Conservation (phyloP, 1,139 yeast genomes). For the Hanseniaspora gamundiae region DNA sequence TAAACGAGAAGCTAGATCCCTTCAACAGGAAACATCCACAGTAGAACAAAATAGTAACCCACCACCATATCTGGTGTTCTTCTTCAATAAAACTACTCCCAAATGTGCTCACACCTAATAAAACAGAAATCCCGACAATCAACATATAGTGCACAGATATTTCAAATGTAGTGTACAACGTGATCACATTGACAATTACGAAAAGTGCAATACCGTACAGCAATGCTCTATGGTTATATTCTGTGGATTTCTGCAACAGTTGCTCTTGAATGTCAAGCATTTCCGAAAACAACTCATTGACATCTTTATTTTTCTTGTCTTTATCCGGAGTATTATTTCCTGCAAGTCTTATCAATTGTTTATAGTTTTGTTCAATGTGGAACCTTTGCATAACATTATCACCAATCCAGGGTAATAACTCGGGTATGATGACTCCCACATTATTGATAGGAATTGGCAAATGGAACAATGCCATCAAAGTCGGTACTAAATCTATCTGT, state of each 20-base stretch:
- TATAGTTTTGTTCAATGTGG: conserved; percentile 44
- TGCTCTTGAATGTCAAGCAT: conserved; percentile 40
- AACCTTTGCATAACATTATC: conserved; percentile 25
- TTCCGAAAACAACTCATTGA: conserved; percentile 28
- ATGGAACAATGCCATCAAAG: conserved; percentile 59
- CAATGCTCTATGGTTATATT: conserved; percentile 49
- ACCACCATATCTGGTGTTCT: conserved; percentile 96
- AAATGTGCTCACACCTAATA: conserved; percentile 39
- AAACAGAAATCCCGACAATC: conserved; percentile 16
- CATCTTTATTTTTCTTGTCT: conserved; percentile 8
- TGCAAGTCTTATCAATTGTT: conserved; percentile 37
- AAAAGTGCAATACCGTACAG: conserved; percentile 31
- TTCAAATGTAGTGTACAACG: conserved; percentile 6
- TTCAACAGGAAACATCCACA: conserved; percentile 4
- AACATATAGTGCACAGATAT: conserved; percentile 7
- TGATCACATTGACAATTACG: conserved; percentile 13
- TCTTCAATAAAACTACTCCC: conserved; percentile 94
- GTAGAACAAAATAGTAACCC: conserved; percentile 33
- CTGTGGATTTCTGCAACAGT: conserved; percentile 58
- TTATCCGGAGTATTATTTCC: background rate
- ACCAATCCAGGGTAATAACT: conserved; percentile 45
- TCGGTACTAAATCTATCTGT: conserved; percentile 85
- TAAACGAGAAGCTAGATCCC: too few relatives aligned
- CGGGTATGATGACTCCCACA: conserved; percentile 58
- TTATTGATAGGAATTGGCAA: conserved; percentile 80